Base-by-base conservation (phyloP, 2,329 filamentous ascomycete species). In the Madurella mycetomatis region DNA sequence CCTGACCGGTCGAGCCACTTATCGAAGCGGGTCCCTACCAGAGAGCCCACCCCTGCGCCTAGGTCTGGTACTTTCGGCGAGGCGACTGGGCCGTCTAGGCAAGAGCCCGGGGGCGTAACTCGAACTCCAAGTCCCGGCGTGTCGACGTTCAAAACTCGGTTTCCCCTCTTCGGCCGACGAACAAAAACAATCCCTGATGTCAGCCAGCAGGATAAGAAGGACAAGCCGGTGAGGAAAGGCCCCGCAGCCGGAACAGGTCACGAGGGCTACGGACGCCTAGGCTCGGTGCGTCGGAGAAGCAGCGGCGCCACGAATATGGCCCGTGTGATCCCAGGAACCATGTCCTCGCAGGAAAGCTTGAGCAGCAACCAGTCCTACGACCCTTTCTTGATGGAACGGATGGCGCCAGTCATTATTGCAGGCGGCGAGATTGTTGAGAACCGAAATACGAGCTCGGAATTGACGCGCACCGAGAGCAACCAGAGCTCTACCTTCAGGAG, bases 211-310 rank as follows among this genome's bases (percentile, higher is more conserved):
- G 79, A 84, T n/a, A 83, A 80, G 66, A 76, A 79, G 39, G 83
- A 85, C 9, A 84, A 79, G 59, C 66, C 74, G 8, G 57, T 74
- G 19, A 81, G 87, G 30, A 92, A 90, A 69, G 92, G 92, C 0
- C 92, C 92, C 18, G 83, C 81, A 15, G 92, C 92, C 41, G 92
- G 92, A n/a, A 97, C 92, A 39, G 92, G 92, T 0, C 91, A 97
- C 65, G 92, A 97, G 72, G 87, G 87, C 1, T 92, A 92, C 64
- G 87, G 87, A 0, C 81, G 80, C 53, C 76, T 89, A 53, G 83
- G 84, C 2, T 73, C 78, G 5, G 64, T 75, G 31, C 81, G 84
- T 54, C 80, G 86, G 31, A 81, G 86, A 51, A 90, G 84, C 64
- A 82, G 79, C 55, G 85, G 82, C 63, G 73, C 76, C 17, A 72